phyloP scores from a whole-genome alignment of 257 asterid species.

The Fraxinus quadrangulata region DNA sequence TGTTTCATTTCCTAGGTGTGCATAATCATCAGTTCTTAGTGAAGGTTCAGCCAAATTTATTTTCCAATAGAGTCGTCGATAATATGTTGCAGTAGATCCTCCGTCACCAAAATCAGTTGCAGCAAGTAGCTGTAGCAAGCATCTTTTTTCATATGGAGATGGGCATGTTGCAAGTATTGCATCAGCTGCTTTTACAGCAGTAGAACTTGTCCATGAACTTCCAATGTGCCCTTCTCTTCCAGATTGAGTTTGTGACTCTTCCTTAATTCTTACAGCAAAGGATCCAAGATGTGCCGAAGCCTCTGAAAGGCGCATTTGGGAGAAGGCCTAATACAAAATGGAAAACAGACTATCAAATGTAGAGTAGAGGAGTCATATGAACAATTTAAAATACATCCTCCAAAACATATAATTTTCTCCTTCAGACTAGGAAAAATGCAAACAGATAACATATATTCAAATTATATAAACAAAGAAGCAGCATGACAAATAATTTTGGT shows the following conservation, averaged over 20 bases:
- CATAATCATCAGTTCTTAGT: constrained; percentile 73
- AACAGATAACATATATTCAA: not conserved
- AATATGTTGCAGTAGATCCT: constrained; percentile 70
- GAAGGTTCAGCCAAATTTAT: constrained; percentile 94
- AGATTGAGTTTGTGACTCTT: constrained; percentile 60
- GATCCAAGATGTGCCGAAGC: constrained; percentile 95
- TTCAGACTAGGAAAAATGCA: not conserved
- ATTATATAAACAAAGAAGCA: not conserved
- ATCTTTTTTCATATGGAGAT: constrained; percentile 89
- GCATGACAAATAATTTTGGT: not conserved
- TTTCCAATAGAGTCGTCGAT: constrained; percentile 79
- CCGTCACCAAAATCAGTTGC: constrained; percentile 92
- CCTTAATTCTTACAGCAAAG: constrained; percentile 83
- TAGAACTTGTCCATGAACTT: constrained; percentile 67
- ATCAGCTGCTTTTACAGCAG: constrained; percentile 90
- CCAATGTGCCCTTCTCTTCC: constrained; percentile 66
- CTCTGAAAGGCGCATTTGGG: constrained; percentile 97
- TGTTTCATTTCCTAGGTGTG: constrained; percentile 79
- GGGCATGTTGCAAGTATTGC: constrained; percentile 80
- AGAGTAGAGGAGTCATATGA: constrained; percentile 11
- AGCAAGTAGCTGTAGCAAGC: constrained; percentile 87
- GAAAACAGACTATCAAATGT: constrained; percentile 22
- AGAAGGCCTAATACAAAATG: constrained; percentile 67
- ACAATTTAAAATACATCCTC: constrained; percentile 5
- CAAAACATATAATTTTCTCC: constrained; percentile 10